Base-by-base conservation (phyloP, 192 early-diverging fungal genomes). In the Glomus cerebriforme region DNA sequence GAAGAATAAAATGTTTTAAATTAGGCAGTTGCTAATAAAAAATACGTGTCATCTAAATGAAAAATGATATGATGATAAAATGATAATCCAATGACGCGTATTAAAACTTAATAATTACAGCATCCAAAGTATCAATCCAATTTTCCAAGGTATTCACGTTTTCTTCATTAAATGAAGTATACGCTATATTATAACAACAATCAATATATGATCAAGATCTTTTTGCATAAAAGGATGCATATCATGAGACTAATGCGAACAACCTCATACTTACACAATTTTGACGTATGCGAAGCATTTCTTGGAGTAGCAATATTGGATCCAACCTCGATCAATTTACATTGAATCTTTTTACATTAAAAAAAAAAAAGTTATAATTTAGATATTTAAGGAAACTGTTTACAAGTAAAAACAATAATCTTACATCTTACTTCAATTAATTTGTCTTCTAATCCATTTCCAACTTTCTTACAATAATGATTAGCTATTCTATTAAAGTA, bases 281-380 rank as follows among this genome's bases (percentile, higher is more conserved):
- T 87, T 45, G 72, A 80, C 64, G 92, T 87, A 59, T 86, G 86
- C 15, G 92, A 88, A 3, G 86, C 80, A 15, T 79, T 82, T 35
- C 93, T 82, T 26, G 96, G 96, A 12, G 96, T 97, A 2, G 97
- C 96, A 70, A 97, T 89, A 82, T 96, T 97, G n/a, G 95, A 95
- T 6, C 92, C 92, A 12, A 97, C 89, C 77, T 97, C 96, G 80
- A 96, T 96, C 63, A 98, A 80, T 32, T 93, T 86, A 79, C 95
- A 96, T 89, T 98, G 97, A 71, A 98, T 93, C 88, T 93, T 73
- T 35, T 45, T 32, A 62, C 24, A 2, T 17, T 45, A 4, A 59
- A 58, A 59, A 32, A 58, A 9, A n/a, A 29, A 49, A 47, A 19
- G 4, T 27, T 59, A 17, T 72, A 31, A 47, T 5, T 26, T 31